A percentile compares a stretch with the other conserved stretches of the same genome.
Evolutionary conservation across 164 flowering plant species (phyloP).

Genomic region (Annona squamosa): DNA sequence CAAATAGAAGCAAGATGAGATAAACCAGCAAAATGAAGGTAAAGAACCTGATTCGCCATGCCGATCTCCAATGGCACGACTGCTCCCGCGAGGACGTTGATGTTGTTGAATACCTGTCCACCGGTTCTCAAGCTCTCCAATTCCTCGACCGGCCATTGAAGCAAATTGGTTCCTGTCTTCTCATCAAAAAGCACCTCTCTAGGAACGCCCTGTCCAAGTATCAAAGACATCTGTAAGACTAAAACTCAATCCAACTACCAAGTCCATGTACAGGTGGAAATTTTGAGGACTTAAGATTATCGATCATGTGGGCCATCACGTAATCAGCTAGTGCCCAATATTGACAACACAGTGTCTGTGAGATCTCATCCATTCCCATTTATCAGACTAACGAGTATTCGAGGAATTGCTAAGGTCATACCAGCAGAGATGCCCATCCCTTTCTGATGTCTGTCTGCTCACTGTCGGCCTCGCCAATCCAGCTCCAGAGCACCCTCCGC

Average conservation of each 20-base stretch:
- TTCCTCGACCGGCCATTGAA: constrained; percentile 86
- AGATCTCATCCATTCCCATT: neutral
- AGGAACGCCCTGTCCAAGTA: constrained; percentile 45
- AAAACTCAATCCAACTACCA: neutral
- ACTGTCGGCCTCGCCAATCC: constrained; percentile 67
- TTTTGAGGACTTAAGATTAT: neutral
- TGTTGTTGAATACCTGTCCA: constrained; percentile 22
- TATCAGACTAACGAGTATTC: neutral
- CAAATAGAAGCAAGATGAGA: neutral
- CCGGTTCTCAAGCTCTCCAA: constrained; percentile 52
- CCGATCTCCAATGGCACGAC: constrained; percentile 46
- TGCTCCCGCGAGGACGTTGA: constrained; percentile 45
- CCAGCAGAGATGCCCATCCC: constrained; percentile 75
- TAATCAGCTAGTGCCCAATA: neutral
- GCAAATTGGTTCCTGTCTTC: constrained; percentile 52
- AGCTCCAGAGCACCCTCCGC: constrained; percentile 79
- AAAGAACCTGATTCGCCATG: constrained; percentile 40
- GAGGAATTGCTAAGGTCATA: constrained; percentile 7
- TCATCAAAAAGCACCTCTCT: constrained; percentile 52
- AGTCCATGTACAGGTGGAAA: neutral
- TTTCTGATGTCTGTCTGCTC: constrained; percentile 50
- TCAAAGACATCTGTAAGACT: neutral
- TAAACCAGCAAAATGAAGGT: neutral
- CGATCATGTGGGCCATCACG: neutral
- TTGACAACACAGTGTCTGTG: neutral